phyloP scores from a whole-genome alignment of 108 stramenopile genomes.

The Discostella pseudostelligera region DNA sequence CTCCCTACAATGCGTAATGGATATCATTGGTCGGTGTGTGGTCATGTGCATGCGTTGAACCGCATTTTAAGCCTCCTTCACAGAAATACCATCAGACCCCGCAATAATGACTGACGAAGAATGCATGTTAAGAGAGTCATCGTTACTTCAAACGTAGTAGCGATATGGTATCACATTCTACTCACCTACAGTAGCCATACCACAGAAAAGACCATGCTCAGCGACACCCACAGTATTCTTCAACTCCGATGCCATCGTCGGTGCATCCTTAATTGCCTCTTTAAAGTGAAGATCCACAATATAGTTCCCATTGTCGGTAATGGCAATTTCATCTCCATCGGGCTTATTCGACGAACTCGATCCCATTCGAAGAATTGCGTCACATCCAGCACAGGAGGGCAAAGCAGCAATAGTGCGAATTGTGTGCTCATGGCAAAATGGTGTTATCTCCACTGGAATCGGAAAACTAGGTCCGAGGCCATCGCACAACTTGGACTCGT shows the following conservation, averaged over 20 bases:
- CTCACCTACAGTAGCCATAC: constrained; percentile 87
- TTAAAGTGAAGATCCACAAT: constrained; percentile 97
- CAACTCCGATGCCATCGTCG: constrained; percentile 78
- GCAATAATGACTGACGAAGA: constrained; percentile 86
- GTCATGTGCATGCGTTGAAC: background rate
- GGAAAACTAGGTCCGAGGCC: constrained; percentile 95
- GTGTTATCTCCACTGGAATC: constrained; percentile 94
- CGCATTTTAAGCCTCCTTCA: constrained; percentile 60
- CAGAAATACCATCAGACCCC: constrained; percentile 90
- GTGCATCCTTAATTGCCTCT: constrained; percentile 88
- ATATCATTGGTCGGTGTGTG: no score
- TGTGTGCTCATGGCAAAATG: constrained; percentile 97
- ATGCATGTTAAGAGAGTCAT: background rate
- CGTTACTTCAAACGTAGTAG: background rate
- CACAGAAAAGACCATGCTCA: constrained; percentile 97
- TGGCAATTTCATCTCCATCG: constrained; percentile 94
- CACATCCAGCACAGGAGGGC: constrained; percentile 85
- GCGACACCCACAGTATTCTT: constrained; percentile 96
- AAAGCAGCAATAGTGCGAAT: constrained; percentile 82
- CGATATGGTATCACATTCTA: background rate
- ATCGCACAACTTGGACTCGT: constrained; percentile 94
- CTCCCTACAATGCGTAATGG: no score
- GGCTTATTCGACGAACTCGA: constrained; percentile 69
- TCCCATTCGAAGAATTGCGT: constrained; percentile 90
- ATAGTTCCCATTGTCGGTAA: constrained; percentile 98